Evolutionary conservation across 768 basidiomycete species (phyloP), one percentile per base, ranked within the genome.

Genomic region (Strobilomyces confusus): DNA sequence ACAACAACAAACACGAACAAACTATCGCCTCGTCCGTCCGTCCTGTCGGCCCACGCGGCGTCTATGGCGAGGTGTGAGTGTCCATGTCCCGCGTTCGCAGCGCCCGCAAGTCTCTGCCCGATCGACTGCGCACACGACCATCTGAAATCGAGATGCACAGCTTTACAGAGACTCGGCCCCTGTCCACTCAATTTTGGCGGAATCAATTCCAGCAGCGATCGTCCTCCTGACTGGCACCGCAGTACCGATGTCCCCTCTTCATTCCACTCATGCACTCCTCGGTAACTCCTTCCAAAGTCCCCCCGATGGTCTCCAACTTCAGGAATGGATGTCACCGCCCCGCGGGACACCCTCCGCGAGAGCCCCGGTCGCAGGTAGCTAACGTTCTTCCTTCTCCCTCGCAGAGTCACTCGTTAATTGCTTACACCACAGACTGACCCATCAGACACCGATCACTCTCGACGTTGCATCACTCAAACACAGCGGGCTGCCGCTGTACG

Each of bases 1-100:
- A 69, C 55, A 66, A 0, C 8, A 5, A 44, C 54, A 69, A 69
- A 68, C 8, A 69, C 26, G 7, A 12, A n/a, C 45, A 66, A 62
- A 64, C 13, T 36, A 23, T 4, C 26, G 14, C n/a, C n/a, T n/a
- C n/a, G n/a, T n/a, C n/a, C n/a, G n/a, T n/a, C n/a, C n/a, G n/a
- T n/a, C n/a, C n/a, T n/a, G n/a, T n/a, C n/a, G n/a, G n/a, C n/a
- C n/a, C n/a, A n/a, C n/a, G n/a, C n/a, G n/a, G n/a, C n/a, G n/a
- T n/a, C n/a, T n/a, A n/a, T n/a, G n/a, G n/a, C n/a, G n/a, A n/a
- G n/a, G n/a, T n/a, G n/a, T n/a, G n/a, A n/a, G n/a, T n/a, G n/a
- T n/a, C n/a, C n/a, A n/a, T n/a, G n/a, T n/a, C n/a, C n/a, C n/a
- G n/a, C n/a, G n/a, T n/a, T n/a, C n/a, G n/a, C n/a, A n/a, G n/a